Conservation (phyloP, 345 rosid genomes). For the Raphanus raphanistrum region DNA sequence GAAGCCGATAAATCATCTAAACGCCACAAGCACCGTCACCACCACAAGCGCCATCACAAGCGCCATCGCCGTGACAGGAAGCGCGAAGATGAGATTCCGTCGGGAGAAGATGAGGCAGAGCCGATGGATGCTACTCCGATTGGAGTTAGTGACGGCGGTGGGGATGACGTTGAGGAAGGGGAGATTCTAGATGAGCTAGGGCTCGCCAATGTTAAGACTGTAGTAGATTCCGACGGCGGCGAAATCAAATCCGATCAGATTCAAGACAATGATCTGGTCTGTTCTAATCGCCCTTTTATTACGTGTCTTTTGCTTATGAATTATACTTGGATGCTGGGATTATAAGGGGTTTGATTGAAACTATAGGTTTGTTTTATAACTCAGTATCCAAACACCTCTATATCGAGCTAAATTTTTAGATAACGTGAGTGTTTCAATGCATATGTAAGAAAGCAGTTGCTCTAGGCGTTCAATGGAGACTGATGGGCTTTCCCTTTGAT, state of each 20-base stretch:
- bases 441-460: constrained; percentile 57
- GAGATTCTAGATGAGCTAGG: constrained; percentile 86
- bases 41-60: constrained; percentile 47
- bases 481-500: constrained; percentile 76
- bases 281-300: constrained; percentile 48
- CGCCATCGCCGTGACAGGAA: constrained; percentile 68
- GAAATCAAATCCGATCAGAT: constrained; percentile 42
- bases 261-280: constrained; percentile 57
- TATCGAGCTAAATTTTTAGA: constrained; percentile 24
- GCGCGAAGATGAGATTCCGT: constrained; percentile 48
- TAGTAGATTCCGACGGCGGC: constrained; percentile 37
- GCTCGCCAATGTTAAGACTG: constrained; percentile 12
- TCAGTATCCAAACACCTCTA: constrained; percentile 34
- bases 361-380: constrained; percentile 11
- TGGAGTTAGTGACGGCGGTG: constrained; percentile 29
- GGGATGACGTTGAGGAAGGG: constrained; percentile 93
- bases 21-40: constrained; percentile 80
- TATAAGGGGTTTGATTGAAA: constrained; percentile 8
- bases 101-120: constrained; percentile 36
- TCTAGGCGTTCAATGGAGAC: constrained; percentile 72
- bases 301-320: not conserved
- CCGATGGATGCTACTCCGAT: constrained; percentile 20
- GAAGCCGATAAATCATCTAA: constrained; percentile 63
- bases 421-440: constrained; percentile 53
- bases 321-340: constrained; percentile 41